Evolutionary conservation across 139 green algal species (phyloP).

Genomic region (Picochlorum sp.): DNA sequence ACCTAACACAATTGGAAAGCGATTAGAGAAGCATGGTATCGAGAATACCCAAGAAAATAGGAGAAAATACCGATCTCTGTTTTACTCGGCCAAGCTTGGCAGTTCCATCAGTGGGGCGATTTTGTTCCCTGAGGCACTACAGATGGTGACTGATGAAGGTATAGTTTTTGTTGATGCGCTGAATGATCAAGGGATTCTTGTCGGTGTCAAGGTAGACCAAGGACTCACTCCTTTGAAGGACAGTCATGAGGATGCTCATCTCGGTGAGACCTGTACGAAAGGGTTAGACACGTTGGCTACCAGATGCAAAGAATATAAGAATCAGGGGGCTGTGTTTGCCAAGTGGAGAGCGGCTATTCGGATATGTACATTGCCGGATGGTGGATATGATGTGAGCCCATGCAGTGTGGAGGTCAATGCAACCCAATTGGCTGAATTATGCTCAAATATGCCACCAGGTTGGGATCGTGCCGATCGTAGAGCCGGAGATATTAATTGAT

Average conservation of each 20-base stretch:
- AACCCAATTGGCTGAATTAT: conserved; percentile 83
- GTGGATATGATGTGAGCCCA: conserved; percentile 38
- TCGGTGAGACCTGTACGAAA: conserved; percentile 77
- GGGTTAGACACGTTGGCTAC: conserved; percentile 70
- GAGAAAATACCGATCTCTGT: conserved; percentile 58
- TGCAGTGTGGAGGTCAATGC: conserved; percentile 68
- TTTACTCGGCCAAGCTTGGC: conserved; percentile 53
- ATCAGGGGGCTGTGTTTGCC: conserved; percentile 55
- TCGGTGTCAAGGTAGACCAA: conserved; percentile 82
- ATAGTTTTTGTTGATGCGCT: conserved; percentile 65
- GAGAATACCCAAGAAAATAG: conserved; percentile 50
- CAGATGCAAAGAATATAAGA: conserved; percentile 53
- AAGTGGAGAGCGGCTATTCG: conserved; percentile 91
- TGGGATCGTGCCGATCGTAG: conserved; percentile 85
- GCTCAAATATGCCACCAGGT: conserved; percentile 74
- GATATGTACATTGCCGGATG: conserved; percentile 23
- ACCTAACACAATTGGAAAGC: conserved; percentile 74
- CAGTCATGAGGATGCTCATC: background rate
- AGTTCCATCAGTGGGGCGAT: conserved; percentile 67
- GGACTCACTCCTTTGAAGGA: conserved; percentile 62
- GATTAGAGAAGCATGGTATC: conserved; percentile 43
- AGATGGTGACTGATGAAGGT: conserved; percentile 48
- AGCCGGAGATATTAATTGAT: conserved; percentile 93
- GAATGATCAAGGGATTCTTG: conserved; percentile 48
- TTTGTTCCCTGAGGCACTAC: conserved; percentile 91